Evolutionary conservation across 2,329 filamentous ascomycete species (phyloP), one percentile per base, ranked within the genome.

Genomic region (Epichloe coenophiala): DNA sequence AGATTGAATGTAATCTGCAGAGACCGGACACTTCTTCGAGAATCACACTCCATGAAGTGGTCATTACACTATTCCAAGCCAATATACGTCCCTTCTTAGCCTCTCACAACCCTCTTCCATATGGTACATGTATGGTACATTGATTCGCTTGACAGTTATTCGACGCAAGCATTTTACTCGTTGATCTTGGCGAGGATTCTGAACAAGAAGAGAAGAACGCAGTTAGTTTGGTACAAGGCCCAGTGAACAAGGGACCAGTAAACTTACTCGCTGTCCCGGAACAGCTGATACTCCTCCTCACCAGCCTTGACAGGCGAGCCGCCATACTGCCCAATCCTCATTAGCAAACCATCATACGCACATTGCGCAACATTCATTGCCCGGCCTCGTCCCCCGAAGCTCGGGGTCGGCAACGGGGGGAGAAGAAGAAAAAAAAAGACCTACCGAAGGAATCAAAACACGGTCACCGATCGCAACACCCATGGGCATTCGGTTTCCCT

Each of bases 141-240:
- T 53, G 54, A 58, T 54, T 44, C 52, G 31, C 44, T 17, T 17
- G 8, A 8, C 11, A 21, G 4, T 7, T 51, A 7, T 48, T 35
- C 51, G 33, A 15, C 37, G 57, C 50, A 54, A 58, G 59, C 56
- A 61, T 59, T 59, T 63, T 77, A 95, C 79, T 97, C 91, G 74
- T 88, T 95, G 80, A 98, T 95, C 85, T 97, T 98, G 70, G 93
- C 93, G 55, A 98, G 82, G 61, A 98, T 88, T 70, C 91, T 96
- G 21, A 11, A n/a, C 11, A 11, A 11, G 13, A 33, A 31, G 31
- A 23, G 5, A 7, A 6, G 27, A 3, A 31, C 7, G 7, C 7
- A 12, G 9, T 46, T 46, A 46, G 44, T 27, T 3, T 23, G 8
- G 41, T 33, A 35, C 7, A 43, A 1, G 9, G 13, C 7, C 23